A percentile compares a stretch with the other conserved stretches of the same genome.
phyloP scores from a whole-genome alignment of 139 green algal genomes.

The Chlorella sorokiniana region DNA sequence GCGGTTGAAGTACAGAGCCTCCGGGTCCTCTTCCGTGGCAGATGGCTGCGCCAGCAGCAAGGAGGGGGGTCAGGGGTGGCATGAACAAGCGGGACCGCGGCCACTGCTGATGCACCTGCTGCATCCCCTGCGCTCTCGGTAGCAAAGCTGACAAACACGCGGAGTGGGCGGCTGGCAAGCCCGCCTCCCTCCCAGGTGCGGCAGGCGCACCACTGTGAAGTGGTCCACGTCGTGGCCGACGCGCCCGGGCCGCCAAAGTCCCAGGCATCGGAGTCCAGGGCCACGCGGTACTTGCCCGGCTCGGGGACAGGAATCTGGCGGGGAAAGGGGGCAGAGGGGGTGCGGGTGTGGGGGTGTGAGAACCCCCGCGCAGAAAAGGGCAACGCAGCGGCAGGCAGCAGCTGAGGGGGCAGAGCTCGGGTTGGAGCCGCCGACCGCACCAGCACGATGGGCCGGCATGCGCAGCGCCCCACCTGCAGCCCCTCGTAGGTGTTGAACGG shows the following conservation, averaged over 20 bases:
- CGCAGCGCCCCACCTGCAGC: constrained; percentile 23
- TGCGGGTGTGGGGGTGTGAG: neutral
- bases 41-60: constrained; percentile 9
- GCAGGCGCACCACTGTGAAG: constrained; percentile 59
- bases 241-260: constrained; percentile 80
- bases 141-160: no score
- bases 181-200: no score
- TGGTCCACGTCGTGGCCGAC: constrained; percentile 76
- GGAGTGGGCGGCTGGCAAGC: neutral
- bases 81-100: neutral
- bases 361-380: neutral
- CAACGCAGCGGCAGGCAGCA: neutral
- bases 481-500: constrained; percentile 71
- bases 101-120: neutral
- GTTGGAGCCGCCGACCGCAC: no score
- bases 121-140: no score
- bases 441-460: no score
- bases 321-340: neutral
- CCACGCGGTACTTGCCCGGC: constrained; percentile 84
- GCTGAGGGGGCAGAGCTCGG: neutral
- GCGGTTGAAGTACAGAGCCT: constrained; percentile 57
- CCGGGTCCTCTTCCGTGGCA: constrained; percentile 18
- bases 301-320: constrained; percentile 60
- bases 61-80: neutral
- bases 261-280: constrained; percentile 86